Evolutionary conservation across 441 rosid species (phyloP).

Genomic region (Adansonia rubrostipa): DNA sequence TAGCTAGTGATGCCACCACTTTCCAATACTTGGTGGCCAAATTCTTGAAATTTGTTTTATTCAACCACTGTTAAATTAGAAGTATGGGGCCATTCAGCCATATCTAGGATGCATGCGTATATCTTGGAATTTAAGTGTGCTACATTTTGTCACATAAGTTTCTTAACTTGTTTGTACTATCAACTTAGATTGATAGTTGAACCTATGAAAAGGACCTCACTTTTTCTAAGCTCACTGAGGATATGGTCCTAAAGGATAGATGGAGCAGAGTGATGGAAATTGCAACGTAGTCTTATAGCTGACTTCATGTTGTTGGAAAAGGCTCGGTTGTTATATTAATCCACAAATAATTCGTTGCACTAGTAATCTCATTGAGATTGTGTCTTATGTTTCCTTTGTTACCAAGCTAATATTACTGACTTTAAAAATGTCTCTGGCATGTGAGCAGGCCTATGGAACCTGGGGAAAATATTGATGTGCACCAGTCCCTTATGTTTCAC

Average conservation of each 20-base stretch:
- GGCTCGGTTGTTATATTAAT: neutral
- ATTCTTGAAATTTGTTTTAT: neutral
- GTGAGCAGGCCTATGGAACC: slow-evolving; percentile 32
- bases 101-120: no score
- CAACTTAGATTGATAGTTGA: neutral
- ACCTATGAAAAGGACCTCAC: neutral
- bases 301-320: neutral
- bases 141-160: no score
- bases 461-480: neutral
- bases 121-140: no score
- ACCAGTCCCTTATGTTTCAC: neutral
- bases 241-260: neutral
- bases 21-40: neutral
- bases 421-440: slow-evolving; percentile 12
- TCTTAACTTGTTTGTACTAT: neutral
- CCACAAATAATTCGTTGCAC: neutral
- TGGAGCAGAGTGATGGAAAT: neutral
- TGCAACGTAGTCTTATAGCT: no score
- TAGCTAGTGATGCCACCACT: neutral
- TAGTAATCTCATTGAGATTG: neutral
- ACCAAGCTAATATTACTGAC: neutral
- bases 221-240: neutral
- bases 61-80: neutral
- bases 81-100: neutral
- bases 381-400: neutral